These are phyloP conservation scores for Usnea hakonensis DNA, from an alignment of 495 filamentous ascomycete genomes.

Conservation along the genomic window DNA sequence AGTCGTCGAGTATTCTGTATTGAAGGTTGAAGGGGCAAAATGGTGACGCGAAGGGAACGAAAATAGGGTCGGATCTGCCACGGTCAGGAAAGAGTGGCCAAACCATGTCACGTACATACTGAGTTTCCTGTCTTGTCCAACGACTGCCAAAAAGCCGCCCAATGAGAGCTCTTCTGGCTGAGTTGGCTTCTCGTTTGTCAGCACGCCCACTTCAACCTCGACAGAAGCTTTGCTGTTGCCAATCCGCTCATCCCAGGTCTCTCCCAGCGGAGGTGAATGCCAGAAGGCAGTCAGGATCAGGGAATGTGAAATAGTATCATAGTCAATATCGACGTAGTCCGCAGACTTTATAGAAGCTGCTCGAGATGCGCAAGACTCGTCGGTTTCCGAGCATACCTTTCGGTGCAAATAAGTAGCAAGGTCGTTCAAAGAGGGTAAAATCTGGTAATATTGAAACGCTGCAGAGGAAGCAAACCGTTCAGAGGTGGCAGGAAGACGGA, in stretches of 20 bases:
- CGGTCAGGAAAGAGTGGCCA: conserved; percentile 5
- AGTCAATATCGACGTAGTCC: conserved; percentile 68
- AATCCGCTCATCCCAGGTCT: conserved; percentile 45
- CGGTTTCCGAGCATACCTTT: conserved; percentile 45
- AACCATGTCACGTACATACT: conserved; percentile 40
- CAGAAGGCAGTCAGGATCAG: conserved; percentile 46
- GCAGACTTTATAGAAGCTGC: conserved; percentile 40
- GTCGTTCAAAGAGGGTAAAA: conserved; percentile 46
- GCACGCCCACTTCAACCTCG: conserved; percentile 73
- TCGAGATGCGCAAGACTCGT: conserved; percentile 33
- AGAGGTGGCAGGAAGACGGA: conserved; percentile 48
- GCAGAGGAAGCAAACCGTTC: conserved; percentile 59
- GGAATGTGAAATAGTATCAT: conserved; percentile 60
- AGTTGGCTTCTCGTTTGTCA: conserved; percentile 55
- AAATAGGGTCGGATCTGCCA: conserved; percentile 66
- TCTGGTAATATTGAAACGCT: conserved; percentile 60
- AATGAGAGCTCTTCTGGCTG: conserved; percentile 68
- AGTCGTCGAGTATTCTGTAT: conserved; percentile 38
- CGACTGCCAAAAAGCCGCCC: conserved; percentile 68
- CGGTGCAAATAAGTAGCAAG: conserved; percentile 51
- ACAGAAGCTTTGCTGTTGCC: conserved; percentile 28
- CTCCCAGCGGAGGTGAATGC: conserved; percentile 19
- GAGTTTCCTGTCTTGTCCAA: conserved; percentile 64
- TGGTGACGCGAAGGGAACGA: conserved; percentile 87
- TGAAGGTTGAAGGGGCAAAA: conserved; percentile 37